Evolutionary conservation across 345 rosid genomes (phyloP), one percentile per base, ranked within the genome.

Genomic region (Raphanus raphanistrum): DNA sequence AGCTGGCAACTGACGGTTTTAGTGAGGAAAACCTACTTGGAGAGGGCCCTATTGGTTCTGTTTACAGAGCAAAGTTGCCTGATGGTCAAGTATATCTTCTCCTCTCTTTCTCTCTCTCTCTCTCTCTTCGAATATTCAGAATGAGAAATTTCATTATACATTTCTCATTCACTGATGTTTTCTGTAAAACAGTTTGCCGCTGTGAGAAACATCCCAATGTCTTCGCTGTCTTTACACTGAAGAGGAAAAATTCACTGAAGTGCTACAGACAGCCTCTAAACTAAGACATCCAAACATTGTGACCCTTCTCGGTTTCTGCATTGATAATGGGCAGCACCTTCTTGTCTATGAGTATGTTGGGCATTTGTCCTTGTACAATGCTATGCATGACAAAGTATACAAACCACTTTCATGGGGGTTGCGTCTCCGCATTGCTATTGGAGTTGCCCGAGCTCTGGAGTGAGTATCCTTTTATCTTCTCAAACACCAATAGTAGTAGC

Each of bases 11-110:
- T 26, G 87, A 88, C 75, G 80, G 63, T 85, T 94, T 94, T 82
- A 85, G 90, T 72, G 86, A 87, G 83, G 87, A 87, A 73, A 90
- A 92, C 68, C 83, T 90, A 65, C 86, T 92, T 35, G 92, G 91
- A 70, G 86, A 86, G 71, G 97, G 97, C 76, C 90, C 97, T 71
- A 90, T 94, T 66, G 97, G 97, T 76, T 84, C 95, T 80, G 90
- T 90, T 68, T 90, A 92, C 88, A 91, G 77, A 88, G 97, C 96
- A 13, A 83, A 86, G 76, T 85, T 92, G 63, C 85, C 89, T 2
- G 87, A 88, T 78, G 94, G 94, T 76, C 88, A 86, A 73, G 98
- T 92, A 88, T 31, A 12, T 63, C 36, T n/a, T 77, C 67, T 57
- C 52, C 25, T 54, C 52, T 55, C 48, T 68, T 65, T 54, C 63